Evolutionary conservation across 2,329 filamentous ascomycete species (phyloP), one percentile per base, ranked within the genome.

Genomic region (Neofusicoccum parvum): DNA sequence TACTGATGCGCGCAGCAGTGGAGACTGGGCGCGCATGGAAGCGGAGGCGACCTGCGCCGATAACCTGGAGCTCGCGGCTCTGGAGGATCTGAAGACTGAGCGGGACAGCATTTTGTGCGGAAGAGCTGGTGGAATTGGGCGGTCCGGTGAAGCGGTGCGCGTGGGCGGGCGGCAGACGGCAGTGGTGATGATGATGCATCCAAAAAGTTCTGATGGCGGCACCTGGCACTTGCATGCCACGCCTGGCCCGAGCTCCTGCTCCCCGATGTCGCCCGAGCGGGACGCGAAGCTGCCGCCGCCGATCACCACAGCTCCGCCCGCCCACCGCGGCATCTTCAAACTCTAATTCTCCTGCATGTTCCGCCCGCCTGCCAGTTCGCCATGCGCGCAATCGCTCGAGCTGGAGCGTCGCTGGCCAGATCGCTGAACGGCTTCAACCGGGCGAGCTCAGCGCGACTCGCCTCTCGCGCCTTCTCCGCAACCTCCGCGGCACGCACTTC

Each of bases 41-140:
- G 70, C 75, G 70, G 72, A 79, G 70, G 65, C 78, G 70, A 75
- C 77, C 78, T 68, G 76, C 76, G 78, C 58, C 15, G 67, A 60
- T 48, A 60, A n/a, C 32, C 32, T 60, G 56, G 56, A 60, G 56
- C 32, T 48, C 67, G 67, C 73, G 71, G 62, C 70, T 64, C 79
- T 78, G 68, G 79, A 82, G 70, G 82, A 81, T 67, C 83, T 78
- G 68, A 84, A 72, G 67, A 85, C 69, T 68, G 80, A 79, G 76
- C 82, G 81, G 76, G 83, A 82, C 68, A 85, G 79, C 81, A 85
- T 82, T 65, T 68, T 76, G 54, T 32, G n/a, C 20, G 23, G 11
- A 36, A 12, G 14, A 39, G 15, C 15, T 11, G 53, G 37, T 15
- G 11, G 53, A 17, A 36, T 34, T 37, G 27, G 27, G 32, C 17